Base-by-base conservation (phyloP, 148 eudicot genomes). In the Rhododendron molle region DNA sequence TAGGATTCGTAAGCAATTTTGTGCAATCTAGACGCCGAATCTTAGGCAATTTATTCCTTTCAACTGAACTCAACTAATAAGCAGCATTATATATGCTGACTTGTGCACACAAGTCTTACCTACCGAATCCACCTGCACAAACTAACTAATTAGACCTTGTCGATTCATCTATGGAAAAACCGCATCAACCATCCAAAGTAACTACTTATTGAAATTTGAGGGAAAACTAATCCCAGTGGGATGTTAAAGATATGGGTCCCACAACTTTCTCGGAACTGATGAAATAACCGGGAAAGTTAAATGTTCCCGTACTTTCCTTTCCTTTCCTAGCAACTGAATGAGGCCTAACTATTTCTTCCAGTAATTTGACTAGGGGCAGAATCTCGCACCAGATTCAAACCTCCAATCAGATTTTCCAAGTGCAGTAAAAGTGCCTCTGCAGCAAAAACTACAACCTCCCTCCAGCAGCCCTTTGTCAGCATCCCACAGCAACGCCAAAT, bases 311-410 rank as follows among this genome's bases (percentile, higher is more conserved):
- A 9, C 71, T 54, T 62, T 62, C 30, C 71, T 54, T 62, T 62
- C 30, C 71, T 23, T 62, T 62, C 30, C 71, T n/a, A 62, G 72
- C 72, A 67, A 11, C 15, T 67, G 32, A 67, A 65, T 1, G 72
- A 26, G 15, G 32, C 72, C 72, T 30, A 30, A 30, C 8, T 71
- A 28, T 71, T 71, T 71, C 30, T 65, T 30, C 23, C 20, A 7
- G 78, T 71, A 69, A 69, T 71, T 30, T 30, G 67, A 18, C 30
- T 30, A 38, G 36, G 6, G 62, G 85, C 10, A 69, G 32, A 46
- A 71, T 82, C 34, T 43, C 14, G 12, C 36, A 82, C 56, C 54
- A 82, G 76, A 28, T 43, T 82, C 76, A 43, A 81, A 65, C 54
- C 38, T 65, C 26, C 12, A 43, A 82, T 47, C 78, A 28, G 40